Conservation (phyloP, 495 filamentous ascomycete species). For the Clavariopsis aquatica region DNA sequence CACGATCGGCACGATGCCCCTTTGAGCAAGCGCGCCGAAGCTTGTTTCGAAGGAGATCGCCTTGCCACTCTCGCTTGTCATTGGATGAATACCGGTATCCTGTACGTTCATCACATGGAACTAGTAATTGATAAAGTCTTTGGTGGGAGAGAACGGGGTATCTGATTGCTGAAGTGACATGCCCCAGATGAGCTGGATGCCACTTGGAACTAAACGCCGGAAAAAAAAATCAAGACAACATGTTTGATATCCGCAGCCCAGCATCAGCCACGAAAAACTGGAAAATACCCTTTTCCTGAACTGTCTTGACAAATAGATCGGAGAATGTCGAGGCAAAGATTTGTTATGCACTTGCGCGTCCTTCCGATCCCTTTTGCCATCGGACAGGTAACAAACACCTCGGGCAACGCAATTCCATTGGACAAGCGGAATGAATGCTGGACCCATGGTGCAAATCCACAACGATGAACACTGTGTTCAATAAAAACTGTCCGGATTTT, state of each 20-base stretch:
- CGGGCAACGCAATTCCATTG: neutral
- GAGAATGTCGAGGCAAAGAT: too few relatives aligned
- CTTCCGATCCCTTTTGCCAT: too few relatives aligned
- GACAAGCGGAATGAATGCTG: too few relatives aligned
- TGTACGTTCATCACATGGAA: neutral
- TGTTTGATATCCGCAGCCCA: too few relatives aligned
- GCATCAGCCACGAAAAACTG: too few relatives aligned
- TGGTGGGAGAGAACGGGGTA: neutral
- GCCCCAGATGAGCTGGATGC: neutral
- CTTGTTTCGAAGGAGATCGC: slow-evolving; percentile 5
- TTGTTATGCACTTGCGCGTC: too few relatives aligned
- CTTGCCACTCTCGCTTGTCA: neutral
- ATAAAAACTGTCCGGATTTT: slow-evolving; percentile 32
- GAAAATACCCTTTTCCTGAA: too few relatives aligned
- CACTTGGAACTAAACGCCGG: neutral
- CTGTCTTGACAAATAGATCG: too few relatives aligned
- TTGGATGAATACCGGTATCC: neutral
- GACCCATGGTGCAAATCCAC: neutral
- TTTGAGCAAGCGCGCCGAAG: slow-evolving; percentile 4
- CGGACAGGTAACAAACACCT: too few relatives aligned
- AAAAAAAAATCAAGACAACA: neutral
- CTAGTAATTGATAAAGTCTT: neutral
- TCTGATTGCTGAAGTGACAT: neutral
- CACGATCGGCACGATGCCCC: neutral
- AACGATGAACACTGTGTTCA: slow-evolving; percentile 10